A percentile compares a stretch with the other conserved stretches of the same genome.
Conservation (phyloP, 345 rosid genomes). For the Boechera stricta region DNA sequence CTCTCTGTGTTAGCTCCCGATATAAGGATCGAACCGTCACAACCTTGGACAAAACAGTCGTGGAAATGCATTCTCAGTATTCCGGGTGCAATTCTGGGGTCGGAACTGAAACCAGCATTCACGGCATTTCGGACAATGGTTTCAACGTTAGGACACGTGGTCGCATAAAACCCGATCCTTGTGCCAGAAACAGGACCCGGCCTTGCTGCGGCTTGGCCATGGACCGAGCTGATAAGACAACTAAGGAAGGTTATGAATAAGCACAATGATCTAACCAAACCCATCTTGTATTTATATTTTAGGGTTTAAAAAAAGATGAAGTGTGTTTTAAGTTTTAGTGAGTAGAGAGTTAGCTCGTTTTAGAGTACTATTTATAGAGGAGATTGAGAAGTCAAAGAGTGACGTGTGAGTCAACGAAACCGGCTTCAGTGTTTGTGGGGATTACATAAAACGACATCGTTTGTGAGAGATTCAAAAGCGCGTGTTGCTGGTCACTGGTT, state of each 20-base stretch:
- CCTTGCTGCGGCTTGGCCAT: constrained; percentile 34
- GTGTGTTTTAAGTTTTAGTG: constrained; percentile 26
- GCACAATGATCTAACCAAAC: constrained; percentile 33
- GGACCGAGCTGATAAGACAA: constrained; percentile 22
- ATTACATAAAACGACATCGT: constrained; percentile 21
- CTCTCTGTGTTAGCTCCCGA: constrained; percentile 52
- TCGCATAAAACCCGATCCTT: constrained; percentile 54
- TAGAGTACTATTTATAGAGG: constrained; percentile 33
- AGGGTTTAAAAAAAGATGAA: constrained; percentile 23
- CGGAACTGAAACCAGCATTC: constrained; percentile 38
- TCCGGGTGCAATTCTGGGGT: constrained; percentile 54
- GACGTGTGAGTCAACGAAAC: constrained; percentile 39
- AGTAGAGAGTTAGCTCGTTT: constrained; percentile 20
- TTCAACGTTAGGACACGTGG: constrained; percentile 52
- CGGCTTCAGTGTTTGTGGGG: constrained; percentile 26
- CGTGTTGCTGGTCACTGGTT: constrained; percentile 33
- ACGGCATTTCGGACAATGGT: constrained; percentile 50
- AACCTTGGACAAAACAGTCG: constrained; percentile 64
- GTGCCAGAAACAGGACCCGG: constrained; percentile 43
- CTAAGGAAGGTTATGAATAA: constrained; percentile 30
- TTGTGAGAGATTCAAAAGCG: constrained; percentile 16
- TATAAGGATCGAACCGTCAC: constrained; percentile 61
- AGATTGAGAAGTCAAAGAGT: constrained; percentile 20
- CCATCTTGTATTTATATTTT: constrained; percentile 23
- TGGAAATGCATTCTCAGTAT: constrained; percentile 62